These are phyloP conservation scores for Phialocephala sp. DNA, from an alignment of 2,329 filamentous ascomycete genomes.

Conservation along the genomic window DNA sequence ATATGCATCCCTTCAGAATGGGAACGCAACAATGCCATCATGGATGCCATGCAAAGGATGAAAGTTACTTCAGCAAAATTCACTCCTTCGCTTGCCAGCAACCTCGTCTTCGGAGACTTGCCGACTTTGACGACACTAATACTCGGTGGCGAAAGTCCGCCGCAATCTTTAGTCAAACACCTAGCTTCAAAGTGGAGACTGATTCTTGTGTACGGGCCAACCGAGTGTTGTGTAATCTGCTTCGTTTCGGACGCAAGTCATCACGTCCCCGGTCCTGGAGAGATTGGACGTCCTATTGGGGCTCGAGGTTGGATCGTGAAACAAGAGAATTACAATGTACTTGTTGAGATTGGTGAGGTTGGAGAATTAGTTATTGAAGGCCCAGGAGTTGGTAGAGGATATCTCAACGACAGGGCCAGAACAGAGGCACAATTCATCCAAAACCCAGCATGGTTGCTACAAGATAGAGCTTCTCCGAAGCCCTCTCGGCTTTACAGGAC, in stretches of 20 bases:
- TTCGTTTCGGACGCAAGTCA: conserved; percentile 1
- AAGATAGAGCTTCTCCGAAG: conserved; percentile 38
- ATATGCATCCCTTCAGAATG: conserved; percentile 34
- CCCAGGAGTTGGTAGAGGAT: conserved; percentile 64
- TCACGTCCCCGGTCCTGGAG: conserved; percentile 5
- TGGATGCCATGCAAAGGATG: conserved; percentile 26
- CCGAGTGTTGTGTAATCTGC: conserved; percentile 13
- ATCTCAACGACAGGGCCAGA: conserved; percentile 63
- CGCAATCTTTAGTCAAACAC: not conserved
- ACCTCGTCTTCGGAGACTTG: conserved; percentile 83
- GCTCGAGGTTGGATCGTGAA: conserved; percentile 46
- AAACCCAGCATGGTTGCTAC: conserved; percentile 53
- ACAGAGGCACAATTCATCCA: conserved; percentile 64
- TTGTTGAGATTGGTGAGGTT: conserved; percentile 34
- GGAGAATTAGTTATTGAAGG: conserved; percentile 46
- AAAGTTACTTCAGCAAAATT: conserved; percentile 30
- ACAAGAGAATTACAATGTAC: conserved; percentile 22
- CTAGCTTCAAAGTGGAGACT: not conserved
- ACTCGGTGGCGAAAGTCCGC: conserved; percentile 41
- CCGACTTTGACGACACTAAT: conserved; percentile 73
- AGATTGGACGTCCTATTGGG: conserved; percentile 12
- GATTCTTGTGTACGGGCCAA: conserved; percentile 2
- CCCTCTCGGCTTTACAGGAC: conserved; percentile 58
- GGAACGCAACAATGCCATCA: conserved; percentile 31
- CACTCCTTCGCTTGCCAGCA: conserved; percentile 67